Percentiles rank a stretch among this genome's conserved stretches.
Evolutionary conservation across 2,329 filamentous ascomycete species (phyloP).

Genomic region (Myriosclerotinia duriaeana): DNA sequence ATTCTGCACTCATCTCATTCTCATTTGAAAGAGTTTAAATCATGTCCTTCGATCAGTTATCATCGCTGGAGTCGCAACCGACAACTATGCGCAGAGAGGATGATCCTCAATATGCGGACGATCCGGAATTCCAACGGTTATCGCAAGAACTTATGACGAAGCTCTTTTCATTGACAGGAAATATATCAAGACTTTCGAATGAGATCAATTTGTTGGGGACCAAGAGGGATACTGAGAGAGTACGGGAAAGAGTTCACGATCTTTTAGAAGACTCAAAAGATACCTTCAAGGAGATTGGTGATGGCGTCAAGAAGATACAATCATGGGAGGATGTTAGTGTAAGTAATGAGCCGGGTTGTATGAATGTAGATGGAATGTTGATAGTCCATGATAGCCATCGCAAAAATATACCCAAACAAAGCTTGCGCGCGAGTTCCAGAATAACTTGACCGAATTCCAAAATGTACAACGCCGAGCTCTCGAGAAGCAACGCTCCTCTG

Average conservation of each 20-base stretch:
- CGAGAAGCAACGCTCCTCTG: slow-evolving; percentile 87
- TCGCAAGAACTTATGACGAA: slow-evolving; percentile 82
- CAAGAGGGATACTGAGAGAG: slow-evolving; percentile 83
- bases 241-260: slow-evolving; percentile 86
- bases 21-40: slow-evolving; percentile 22
- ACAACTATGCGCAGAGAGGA: slow-evolving; percentile 65
- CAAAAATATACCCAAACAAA: slow-evolving; percentile 98
- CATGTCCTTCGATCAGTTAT: slow-evolving; percentile 93
- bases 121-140: slow-evolving; percentile 85
- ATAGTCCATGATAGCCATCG: slow-evolving; percentile 61
- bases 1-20: not conserved
- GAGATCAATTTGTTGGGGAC: slow-evolving; percentile 86
- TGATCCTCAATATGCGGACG: slow-evolving; percentile 78
- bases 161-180: slow-evolving; percentile 84
- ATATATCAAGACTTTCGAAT: slow-evolving; percentile 79
- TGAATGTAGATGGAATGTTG: slow-evolving; percentile 25
- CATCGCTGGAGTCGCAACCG: slow-evolving; percentile 78
- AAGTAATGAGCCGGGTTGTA: slow-evolving; percentile 41
- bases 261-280: slow-evolving; percentile 82
- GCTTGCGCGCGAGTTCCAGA: slow-evolving; percentile 87
- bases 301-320: slow-evolving; percentile 90
- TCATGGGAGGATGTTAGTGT: slow-evolving; percentile 82
- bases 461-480: slow-evolving; percentile 83
- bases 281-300: slow-evolving; percentile 87
- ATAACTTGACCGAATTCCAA: slow-evolving; percentile 88